Percentiles rank a stretch among this genome's conserved stretches.
These are phyloP conservation scores for Mycena crocata DNA, from an alignment of 768 basidiomycete species.

Conservation along the genomic window DNA sequence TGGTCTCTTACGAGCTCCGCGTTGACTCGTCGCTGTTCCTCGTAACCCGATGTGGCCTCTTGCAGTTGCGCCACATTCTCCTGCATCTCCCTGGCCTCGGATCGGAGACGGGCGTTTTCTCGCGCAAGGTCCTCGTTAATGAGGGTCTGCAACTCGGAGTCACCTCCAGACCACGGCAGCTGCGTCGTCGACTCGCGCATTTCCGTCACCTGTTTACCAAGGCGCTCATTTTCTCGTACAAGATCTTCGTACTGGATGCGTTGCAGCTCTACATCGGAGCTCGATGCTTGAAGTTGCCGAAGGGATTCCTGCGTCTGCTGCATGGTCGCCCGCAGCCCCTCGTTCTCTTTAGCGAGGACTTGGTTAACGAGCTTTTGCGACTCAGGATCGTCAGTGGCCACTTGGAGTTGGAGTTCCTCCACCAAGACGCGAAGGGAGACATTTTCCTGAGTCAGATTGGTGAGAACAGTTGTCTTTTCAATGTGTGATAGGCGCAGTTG, in stretches of 20 bases:
- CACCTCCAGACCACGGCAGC: slow-evolving; percentile 33
- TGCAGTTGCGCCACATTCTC: slow-evolving; percentile 27
- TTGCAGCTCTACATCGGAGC: slow-evolving; percentile 30
- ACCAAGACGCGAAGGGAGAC: slow-evolving; percentile 26
- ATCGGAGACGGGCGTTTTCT: slow-evolving; percentile 26
- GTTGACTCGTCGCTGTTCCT: slow-evolving; percentile 23
- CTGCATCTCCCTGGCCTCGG: slow-evolving; percentile 26
- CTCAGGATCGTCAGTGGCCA: slow-evolving; percentile 12
- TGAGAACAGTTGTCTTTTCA: slow-evolving; percentile 15
- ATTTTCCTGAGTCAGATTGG: slow-evolving; percentile 27
- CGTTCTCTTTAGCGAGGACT: slow-evolving; percentile 30
- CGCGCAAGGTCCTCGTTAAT: slow-evolving; percentile 33
- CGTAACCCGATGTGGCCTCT: slow-evolving; percentile 18
- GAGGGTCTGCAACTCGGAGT: slow-evolving; percentile 32
- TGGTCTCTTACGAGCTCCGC: slow-evolving; percentile 15
- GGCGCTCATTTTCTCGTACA: slow-evolving; percentile 29
- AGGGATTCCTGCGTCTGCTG: slow-evolving; percentile 13
- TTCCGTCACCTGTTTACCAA: slow-evolving; percentile 17
- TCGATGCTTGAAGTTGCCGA: slow-evolving; percentile 18
- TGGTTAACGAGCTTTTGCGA: slow-evolving; percentile 18
- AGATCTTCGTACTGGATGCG: slow-evolving; percentile 31
- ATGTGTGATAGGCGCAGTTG: slow-evolving; percentile 27
- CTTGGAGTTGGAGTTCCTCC: slow-evolving; percentile 27
- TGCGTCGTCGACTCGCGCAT: slow-evolving; percentile 35
- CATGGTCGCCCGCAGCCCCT: slow-evolving; percentile 20